Conservation (phyloP, 805 yeast species). For the Kodamaea leandrae region DNA sequence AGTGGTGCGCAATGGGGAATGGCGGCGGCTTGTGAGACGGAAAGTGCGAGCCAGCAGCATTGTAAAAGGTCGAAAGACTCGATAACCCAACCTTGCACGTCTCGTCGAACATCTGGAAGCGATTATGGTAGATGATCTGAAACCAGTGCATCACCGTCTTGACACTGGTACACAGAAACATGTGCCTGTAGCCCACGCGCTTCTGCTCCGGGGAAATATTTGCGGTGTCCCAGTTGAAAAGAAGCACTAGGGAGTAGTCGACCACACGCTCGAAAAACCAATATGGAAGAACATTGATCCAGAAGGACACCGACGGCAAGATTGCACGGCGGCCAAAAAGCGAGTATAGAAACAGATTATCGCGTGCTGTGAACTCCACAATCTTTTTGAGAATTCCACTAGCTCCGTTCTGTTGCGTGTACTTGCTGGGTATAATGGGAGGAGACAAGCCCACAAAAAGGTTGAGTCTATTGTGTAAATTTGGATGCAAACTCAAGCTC, state of each 20-base stretch:
- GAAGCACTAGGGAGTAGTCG: conserved; percentile 20
- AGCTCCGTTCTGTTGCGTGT: conserved; percentile 14
- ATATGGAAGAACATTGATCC: conserved; percentile 25
- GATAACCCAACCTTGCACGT: conserved; percentile 24
- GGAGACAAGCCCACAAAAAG: conserved; percentile 31
- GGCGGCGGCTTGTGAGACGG: conserved; percentile 17
- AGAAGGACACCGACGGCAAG: conserved; percentile 28
- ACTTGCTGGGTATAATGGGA: conserved; percentile 26
- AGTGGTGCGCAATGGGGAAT: conserved; percentile 29
- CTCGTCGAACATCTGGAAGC: conserved; percentile 35
- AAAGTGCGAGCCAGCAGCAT: conserved; percentile 10
- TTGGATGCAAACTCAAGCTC: conserved; percentile 25
- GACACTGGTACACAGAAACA: conserved; percentile 30
- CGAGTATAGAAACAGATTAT: conserved; percentile 22
- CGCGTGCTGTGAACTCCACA: conserved; percentile 26
- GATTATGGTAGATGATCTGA: conserved; percentile 27
- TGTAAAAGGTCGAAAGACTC: conserved; percentile 19
- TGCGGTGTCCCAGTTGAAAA: conserved; percentile 29
- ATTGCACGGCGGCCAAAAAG: conserved; percentile 29
- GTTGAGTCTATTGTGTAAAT: conserved; percentile 16
- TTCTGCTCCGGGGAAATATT: conserved; percentile 25
- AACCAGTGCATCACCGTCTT: conserved; percentile 32
- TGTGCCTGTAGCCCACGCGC: conserved; percentile 28
- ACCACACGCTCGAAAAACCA: conserved; percentile 23
- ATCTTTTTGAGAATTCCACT: conserved; percentile 19